Evolutionary conservation across 202 grass and related monocot species (phyloP).

Genomic region (Panicum virgatum): DNA sequence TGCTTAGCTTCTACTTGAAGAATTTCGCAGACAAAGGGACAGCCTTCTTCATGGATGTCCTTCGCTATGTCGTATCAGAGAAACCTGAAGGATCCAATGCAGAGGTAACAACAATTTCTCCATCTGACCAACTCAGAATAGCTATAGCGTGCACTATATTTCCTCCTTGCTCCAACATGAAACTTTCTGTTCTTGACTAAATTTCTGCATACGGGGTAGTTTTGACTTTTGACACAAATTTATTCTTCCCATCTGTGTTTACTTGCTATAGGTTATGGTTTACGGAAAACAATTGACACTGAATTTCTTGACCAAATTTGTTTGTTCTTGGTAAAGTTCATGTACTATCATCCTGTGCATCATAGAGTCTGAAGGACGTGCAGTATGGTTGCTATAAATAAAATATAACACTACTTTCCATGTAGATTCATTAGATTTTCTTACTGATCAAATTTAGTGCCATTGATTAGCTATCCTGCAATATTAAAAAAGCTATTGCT

Average conservation of each 20-base stretch:
- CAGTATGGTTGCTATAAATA: background rate
- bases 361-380: no score
- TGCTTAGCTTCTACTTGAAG: constrained; percentile 79
- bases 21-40: constrained; percentile 88
- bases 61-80: constrained; percentile 68
- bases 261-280: background rate
- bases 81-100: constrained; percentile 41
- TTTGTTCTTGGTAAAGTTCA: constrained; percentile 8
- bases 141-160: constrained; percentile 10
- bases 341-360: background rate
- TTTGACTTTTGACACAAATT: background rate
- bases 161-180: background rate
- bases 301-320: no score
- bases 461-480: background rate
- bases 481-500: background rate
- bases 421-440: background rate
- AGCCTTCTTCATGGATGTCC: constrained; percentile 70
- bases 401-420: background rate
- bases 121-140: constrained; percentile 22
- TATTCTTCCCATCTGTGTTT: background rate
- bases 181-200: constrained; percentile 10
- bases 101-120: constrained; percentile 55
- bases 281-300: constrained; percentile 9
- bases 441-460: background rate
- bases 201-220: background rate